Base-by-base conservation (phyloP, 805 yeast species). In the Candida silvicultrix region DNA sequence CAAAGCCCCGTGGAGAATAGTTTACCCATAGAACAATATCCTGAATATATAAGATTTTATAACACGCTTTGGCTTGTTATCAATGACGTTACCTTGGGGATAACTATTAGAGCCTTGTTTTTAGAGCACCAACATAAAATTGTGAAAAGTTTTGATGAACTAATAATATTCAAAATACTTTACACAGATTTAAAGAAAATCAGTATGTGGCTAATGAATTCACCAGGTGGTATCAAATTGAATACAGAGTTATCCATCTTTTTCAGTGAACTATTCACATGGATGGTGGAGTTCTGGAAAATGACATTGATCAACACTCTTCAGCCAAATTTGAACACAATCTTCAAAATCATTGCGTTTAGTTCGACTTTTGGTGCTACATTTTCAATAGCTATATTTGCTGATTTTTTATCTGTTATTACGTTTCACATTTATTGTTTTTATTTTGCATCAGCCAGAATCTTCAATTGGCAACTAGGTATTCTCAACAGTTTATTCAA, bases 141-240 rank as follows among this genome's bases (percentile, higher is more conserved):
- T 23, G 46, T 66, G 1, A 49, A 52, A 2, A 59, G 53, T 44
- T 43, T 74, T 34, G 58, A 60, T 38, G 49, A 62, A n/a, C 38
- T 43, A 5, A 23, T 66, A 5, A 63, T 80, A 14, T 66, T 73
- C 36, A 58, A 57, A 21, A 47, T 71, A 1, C 50, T 83, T 14
- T 77, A 77, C 45, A 58, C 67, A 31, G 69, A 70, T n/a, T 64
- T 83, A 38, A 65, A 71, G 18, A 49, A 59, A 2, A 60, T 81
- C 35, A 79, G 90, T 3, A 53, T 68, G 0, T 85, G 95, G 90
- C 71, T 94, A 34, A 88, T 89, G 70, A 75, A 81, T 49, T 85
- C 90, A 57, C 99, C 99, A 0, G 96, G 92, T 15, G 99, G 99
- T 4, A 81, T 94, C 56, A 94, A 94, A 59, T 75, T 94, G 44